Base-by-base conservation (phyloP, 2,329 filamentous ascomycete species). In the Fulvia fulva region DNA sequence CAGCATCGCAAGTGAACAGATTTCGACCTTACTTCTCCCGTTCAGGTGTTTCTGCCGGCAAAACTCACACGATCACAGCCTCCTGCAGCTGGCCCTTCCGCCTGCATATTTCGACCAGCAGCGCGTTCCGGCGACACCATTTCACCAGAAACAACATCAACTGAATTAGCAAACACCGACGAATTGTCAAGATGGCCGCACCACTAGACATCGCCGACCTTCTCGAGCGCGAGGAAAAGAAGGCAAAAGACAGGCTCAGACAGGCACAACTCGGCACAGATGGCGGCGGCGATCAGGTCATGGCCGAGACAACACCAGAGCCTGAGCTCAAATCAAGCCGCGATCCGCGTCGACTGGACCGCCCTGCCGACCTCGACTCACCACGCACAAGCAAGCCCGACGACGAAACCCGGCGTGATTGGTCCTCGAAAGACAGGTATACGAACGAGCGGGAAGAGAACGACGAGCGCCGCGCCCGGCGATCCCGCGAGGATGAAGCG, bases 391-490 rank as follows among this genome's bases (percentile, higher is more conserved):
- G 47, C 56, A 50, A 51, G 54, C 47, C 26, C 51, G 44, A 50
- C 23, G 54, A 30, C 52, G 52, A 46, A 2, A 47, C 34, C 16
- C 52, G 21, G 5, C 46, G 46, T 52, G 57, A 63, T 28, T 54
- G 57, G 43, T 43, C 44, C 41, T 58, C 57, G 49, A 58, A 57
- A 43, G 56, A 68, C 62, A 67, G 61, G 62, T 71, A 71, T 58
- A 60, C 57, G 58, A 69, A 67, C 53, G 68, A 73, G 61, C 67
- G 70, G 54, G 70, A 73, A 53, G 63, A 69, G 62, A 69, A 72
- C 56, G 66, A 70, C 55, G 63, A 73, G 50, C 70, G 73, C 45
- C 67, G 69, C 37, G 61, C 69, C 44, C 70, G 74, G 45, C 67
- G 71, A 50, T 63, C 64, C 56, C 61, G 59, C 65, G 69, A 63